phyloP scores from a whole-genome alignment of 2,329 filamentous ascomycete genomes.

The Colletotrichum spinosum region DNA sequence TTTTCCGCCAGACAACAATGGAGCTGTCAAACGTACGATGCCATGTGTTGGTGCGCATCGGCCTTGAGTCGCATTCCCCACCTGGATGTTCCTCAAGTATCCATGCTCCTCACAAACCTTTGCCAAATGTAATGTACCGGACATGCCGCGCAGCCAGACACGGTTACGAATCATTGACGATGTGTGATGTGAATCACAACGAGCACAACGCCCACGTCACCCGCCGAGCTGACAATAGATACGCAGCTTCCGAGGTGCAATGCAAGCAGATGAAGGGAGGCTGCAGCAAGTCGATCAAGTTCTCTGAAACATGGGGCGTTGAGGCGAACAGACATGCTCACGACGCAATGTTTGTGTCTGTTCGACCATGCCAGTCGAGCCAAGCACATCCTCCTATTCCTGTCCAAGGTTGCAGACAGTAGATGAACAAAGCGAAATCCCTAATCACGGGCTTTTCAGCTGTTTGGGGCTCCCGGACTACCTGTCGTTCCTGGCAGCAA shows the following conservation, averaged over 20 bases:
- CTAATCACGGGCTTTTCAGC: not conserved
- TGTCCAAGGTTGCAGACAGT: not conserved
- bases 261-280: conserved; percentile 34
- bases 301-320: conserved; percentile 37
- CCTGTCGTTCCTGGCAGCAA: conserved; percentile 18
- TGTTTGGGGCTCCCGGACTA: conserved; percentile 4
- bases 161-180: conserved; percentile 6
- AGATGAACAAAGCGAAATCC: conserved; percentile 1
- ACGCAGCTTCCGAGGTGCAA: conserved; percentile 20
- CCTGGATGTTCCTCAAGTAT: conserved; percentile 19
- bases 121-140: conserved; percentile 15
- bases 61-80: conserved; percentile 20
- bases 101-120: not conserved
- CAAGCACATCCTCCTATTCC: conserved; percentile 28
- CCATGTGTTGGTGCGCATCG: conserved; percentile 32
- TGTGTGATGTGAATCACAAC: not conserved
- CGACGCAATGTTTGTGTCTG: conserved; percentile 31
- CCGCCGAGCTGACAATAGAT: conserved; percentile 6
- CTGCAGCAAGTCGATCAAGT: conserved; percentile 33
- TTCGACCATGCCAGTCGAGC: conserved; percentile 12
- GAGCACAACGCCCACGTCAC: conserved; percentile 16
- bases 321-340: conserved; percentile 34
- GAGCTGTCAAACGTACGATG: conserved; percentile 36
- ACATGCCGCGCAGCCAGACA: conserved; percentile 23
- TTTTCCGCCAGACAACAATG: conserved; percentile 23